Evolutionary conservation across 1,284 basidiomycete species (phyloP), one percentile per base, ranked within the genome.

Genomic region (Hortiboletus rubellus): DNA sequence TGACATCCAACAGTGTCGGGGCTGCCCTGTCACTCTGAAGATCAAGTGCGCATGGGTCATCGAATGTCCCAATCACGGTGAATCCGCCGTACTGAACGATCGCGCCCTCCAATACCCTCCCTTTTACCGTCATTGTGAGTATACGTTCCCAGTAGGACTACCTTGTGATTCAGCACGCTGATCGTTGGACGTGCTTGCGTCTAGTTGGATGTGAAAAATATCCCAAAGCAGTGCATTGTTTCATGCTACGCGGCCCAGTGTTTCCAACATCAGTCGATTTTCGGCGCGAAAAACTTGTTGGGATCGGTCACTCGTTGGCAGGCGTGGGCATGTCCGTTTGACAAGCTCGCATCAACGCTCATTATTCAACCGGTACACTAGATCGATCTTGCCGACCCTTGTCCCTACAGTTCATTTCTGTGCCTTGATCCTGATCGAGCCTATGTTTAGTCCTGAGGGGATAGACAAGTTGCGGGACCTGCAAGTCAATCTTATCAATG

Each of bases 221-320:
- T 59, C 82, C 83, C 0, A 66, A 75, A 58, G 80, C 81, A 4
- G 79, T 75, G 9, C 79, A 84, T 60, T 78, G 77, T 38, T 85
- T 86, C 64, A 74, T 86, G 30, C 71, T 70, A 11, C 71, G 70
- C 12, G 77, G 74, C 4, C 69, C 74, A 3, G 62, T 70, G 27
- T 60, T 75, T 53, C 74, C 72, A 34, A 74, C 72, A 12, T 63
- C 66, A 8, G 70, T 81, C 31, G 74, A 84, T 56, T 85, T 85
- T 67, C 62, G 63, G 36, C 66, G 63, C 12, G 71, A 81, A 55
- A 81, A 76, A 43, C 68, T 86, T 8, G 73, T 85, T 36, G 84
- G 84, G 6, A 77, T 86, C 22, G 84, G 84, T 1, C 85, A 86
- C 67, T 86, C 84, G 2, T 69, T 86, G 31, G 84, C 85, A n/a